Conservation (phyloP, 768 basidiomycete genomes). For the Dictyophora rubrovolvata region DNA sequence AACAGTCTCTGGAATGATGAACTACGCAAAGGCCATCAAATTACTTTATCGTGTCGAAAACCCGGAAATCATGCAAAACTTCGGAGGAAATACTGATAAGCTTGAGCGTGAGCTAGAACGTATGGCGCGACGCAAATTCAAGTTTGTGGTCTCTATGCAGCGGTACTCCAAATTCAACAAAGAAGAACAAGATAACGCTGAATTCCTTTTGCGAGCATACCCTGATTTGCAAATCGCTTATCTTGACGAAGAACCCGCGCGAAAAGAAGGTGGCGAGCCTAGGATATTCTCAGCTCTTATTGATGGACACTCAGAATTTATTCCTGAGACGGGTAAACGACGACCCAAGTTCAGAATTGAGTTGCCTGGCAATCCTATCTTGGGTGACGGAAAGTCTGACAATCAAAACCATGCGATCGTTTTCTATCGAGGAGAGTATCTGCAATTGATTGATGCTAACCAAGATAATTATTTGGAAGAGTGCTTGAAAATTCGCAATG, state of each 20-base stretch:
- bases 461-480: constrained; percentile 99
- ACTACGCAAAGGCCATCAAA: constrained; percentile 99
- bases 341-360: constrained; percentile 97
- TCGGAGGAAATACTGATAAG: constrained; percentile 93
- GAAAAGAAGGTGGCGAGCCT: constrained; percentile 80
- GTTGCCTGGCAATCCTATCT: constrained; percentile 95
- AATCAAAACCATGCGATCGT: constrained; percentile 99
- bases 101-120: constrained; percentile 93
- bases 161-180: constrained; percentile 99
- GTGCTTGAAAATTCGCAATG: constrained; percentile 96
- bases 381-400: constrained; percentile 98
- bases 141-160: constrained; percentile 97
- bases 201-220: constrained; percentile 94
- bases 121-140: constrained; percentile 97
- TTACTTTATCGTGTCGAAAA: constrained; percentile 97
- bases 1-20: constrained; percentile 99
- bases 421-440: constrained; percentile 97
- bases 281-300: constrained; percentile 87
- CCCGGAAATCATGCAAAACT: constrained; percentile 91
- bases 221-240: constrained; percentile 98
- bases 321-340: constrained; percentile 78
- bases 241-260: constrained; percentile 84
- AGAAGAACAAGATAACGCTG: constrained; percentile 97
- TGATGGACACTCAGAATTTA: constrained; percentile 94
- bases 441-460: constrained; percentile 98